A percentile compares a stretch with the other conserved stretches of the same genome.
These are phyloP conservation scores for Hypoxylon sp. DNA, from an alignment of 2,329 filamentous ascomycete genomes.

Conservation along the genomic window DNA sequence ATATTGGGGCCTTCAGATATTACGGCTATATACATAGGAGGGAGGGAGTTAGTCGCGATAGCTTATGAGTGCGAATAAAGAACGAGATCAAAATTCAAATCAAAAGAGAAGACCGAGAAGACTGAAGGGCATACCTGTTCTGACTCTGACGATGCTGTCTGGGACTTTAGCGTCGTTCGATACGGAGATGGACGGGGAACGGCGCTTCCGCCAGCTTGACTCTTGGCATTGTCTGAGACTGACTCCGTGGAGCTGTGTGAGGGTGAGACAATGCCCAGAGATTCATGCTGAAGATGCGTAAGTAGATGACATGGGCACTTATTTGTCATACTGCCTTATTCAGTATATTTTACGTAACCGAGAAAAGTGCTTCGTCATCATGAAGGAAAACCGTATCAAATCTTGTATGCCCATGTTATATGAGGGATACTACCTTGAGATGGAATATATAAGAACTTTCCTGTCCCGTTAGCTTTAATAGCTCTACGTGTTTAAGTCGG, in stretches of 20 bases:
- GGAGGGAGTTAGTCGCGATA: background rate
- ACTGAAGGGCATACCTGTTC: background rate
- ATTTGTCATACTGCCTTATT: background rate
- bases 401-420: too few species aligned
- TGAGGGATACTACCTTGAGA: too few species aligned
- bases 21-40: background rate
- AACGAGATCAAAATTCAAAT: background rate
- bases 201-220: background rate
- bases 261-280: constrained; percentile 11
- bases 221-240: constrained; percentile 15
- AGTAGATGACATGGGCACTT: background rate
- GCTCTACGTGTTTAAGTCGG: too few species aligned
- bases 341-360: background rate
- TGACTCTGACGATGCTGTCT: background rate
- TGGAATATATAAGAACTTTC: too few species aligned
- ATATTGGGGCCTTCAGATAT: background rate
- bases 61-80: constrained; percentile 14
- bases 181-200: background rate
- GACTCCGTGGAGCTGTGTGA: background rate
- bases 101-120: background rate
- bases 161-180: background rate
- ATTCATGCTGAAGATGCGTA: background rate
- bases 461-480: background rate
- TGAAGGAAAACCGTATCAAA: too few species aligned
- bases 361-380: background rate